phyloP scores from a whole-genome alignment of 2,329 filamentous ascomycete species.

The Pestalotiopsis sp. region DNA sequence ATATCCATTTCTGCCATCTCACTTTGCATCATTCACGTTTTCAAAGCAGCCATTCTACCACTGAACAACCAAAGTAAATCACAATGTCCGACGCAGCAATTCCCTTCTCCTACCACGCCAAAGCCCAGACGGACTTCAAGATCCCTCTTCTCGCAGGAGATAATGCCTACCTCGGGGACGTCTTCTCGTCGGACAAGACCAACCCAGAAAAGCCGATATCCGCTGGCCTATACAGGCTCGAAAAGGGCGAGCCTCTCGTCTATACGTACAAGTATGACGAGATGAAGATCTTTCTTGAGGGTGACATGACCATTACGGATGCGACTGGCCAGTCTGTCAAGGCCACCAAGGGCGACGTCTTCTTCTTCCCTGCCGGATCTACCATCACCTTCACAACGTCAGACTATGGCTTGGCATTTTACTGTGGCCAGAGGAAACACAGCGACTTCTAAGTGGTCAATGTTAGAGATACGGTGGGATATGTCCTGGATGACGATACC shows the following conservation, averaged over 20 bases:
- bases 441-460: slow-evolving; percentile 8
- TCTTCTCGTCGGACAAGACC: slow-evolving; percentile 55
- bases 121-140: slow-evolving; percentile 62
- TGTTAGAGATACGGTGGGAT: too few relatives aligned
- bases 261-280: slow-evolving; percentile 73
- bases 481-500: neutral
- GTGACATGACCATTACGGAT: slow-evolving; percentile 65
- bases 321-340: slow-evolving; percentile 61
- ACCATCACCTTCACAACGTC: slow-evolving; percentile 68
- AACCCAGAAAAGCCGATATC: slow-evolving; percentile 62
- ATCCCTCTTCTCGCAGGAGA: slow-evolving; percentile 64
- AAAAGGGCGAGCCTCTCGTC: slow-evolving; percentile 67
- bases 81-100: slow-evolving; percentile 1
- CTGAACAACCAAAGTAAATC: neutral
- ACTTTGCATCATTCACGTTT: neutral
- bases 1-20: neutral
- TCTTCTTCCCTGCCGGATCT: slow-evolving; percentile 67
- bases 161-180: slow-evolving; percentile 68
- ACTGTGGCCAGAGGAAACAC: slow-evolving; percentile 42
- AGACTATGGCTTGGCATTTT: slow-evolving; percentile 64
- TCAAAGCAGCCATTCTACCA: neutral
- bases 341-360: slow-evolving; percentile 64
- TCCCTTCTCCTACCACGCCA: slow-evolving; percentile 42
- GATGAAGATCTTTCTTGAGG: slow-evolving; percentile 74
- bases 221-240: slow-evolving; percentile 66